Base-by-base conservation (phyloP, 208 protist genomes). In the Endotrypanum monterogeii region DNA sequence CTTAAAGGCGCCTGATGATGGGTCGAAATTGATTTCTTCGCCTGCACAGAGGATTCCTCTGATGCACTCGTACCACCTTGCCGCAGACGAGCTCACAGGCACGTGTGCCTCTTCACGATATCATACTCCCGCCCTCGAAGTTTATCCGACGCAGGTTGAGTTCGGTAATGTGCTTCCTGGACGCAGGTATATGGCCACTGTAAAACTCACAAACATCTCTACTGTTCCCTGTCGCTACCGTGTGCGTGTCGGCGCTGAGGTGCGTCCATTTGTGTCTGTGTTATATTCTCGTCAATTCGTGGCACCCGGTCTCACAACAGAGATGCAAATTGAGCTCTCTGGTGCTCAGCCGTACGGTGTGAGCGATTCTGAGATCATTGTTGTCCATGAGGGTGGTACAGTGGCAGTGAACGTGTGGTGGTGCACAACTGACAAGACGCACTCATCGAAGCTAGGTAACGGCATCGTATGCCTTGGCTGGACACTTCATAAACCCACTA, bases 191-290 rank as follows among this genome's bases (percentile, higher is more conserved):
- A 75, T 76, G 5, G 56, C 85, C 51, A 70, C 72, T 7, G 55
- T 94, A 18, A 61, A 60, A 35, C 32, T 96, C 23, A 93, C 87
- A 1, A 96, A 96, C 83, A 84, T 80, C 16, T 93, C 88, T 3
- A 93, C 82, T 14, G 88, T 94, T 32, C 89, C 92, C 11, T 96
- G 92, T 63, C 92, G 92, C 58, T 94, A 94, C 63, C 88, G 92
- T 11, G 61, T 93, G 11, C 80, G 79, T 2, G 48, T 83, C n/a
- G 65, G 73, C 30, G 11, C 74, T 6, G 77, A 71, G 35, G 48
- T 66, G 48, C 83, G 86, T 44, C 54, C 44, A 16, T 79, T 76
- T 20, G 18, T 96, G 12, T 55, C 57, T n/a, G 57, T 94, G 7
- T 32, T 79, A 62, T 94, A 94, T 69, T 80, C 85, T 2, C 88